Conservation (phyloP, 1,284 basidiomycete genomes). For the Microbotryum violaceum region DNA sequence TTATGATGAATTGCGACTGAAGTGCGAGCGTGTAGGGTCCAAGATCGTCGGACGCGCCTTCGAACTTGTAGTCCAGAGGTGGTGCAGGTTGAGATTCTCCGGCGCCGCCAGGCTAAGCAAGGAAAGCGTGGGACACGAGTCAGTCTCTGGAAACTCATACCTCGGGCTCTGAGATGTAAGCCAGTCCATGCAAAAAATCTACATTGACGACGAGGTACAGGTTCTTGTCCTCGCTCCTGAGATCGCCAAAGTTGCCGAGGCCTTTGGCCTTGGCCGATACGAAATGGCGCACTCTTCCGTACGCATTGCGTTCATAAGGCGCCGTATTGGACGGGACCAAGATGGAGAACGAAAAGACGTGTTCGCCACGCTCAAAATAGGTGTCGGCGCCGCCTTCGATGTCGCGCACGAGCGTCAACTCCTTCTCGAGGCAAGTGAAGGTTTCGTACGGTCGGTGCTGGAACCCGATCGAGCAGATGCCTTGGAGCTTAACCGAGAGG, state of each 20-base stretch:
- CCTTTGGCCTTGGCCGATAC: slow-evolving; percentile 30
- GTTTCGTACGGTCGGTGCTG: slow-evolving; percentile 25
- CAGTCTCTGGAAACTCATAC: neutral
- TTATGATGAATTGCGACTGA: slow-evolving; percentile 20
- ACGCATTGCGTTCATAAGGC: slow-evolving; percentile 27
- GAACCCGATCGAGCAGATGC: slow-evolving; percentile 24
- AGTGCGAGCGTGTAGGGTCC: slow-evolving; percentile 24
- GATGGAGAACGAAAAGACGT: slow-evolving; percentile 28
- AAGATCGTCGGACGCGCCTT: slow-evolving; percentile 23
- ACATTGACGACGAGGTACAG: slow-evolving; percentile 25
- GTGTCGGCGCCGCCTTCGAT: slow-evolving; percentile 10
- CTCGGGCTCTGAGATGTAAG: too few relatives aligned
- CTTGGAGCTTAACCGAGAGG: slow-evolving; percentile 20
- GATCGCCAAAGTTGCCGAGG: slow-evolving; percentile 17
- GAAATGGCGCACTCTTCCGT: slow-evolving; percentile 23
- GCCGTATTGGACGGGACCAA: slow-evolving; percentile 23
- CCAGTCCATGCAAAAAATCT: neutral
- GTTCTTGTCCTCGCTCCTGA: slow-evolving; percentile 13
- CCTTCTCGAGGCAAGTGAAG: slow-evolving; percentile 22
- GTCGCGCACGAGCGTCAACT: slow-evolving; percentile 15
- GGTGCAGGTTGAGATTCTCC: slow-evolving; percentile 24
- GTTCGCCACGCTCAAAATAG: slow-evolving; percentile 26
- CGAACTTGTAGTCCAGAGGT: slow-evolving; percentile 27
- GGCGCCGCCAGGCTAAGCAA: slow-evolving; percentile 20
- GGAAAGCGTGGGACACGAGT: neutral